Base-by-base conservation (phyloP, 1,284 basidiomycete species). In the Pseudozyma sp. region DNA sequence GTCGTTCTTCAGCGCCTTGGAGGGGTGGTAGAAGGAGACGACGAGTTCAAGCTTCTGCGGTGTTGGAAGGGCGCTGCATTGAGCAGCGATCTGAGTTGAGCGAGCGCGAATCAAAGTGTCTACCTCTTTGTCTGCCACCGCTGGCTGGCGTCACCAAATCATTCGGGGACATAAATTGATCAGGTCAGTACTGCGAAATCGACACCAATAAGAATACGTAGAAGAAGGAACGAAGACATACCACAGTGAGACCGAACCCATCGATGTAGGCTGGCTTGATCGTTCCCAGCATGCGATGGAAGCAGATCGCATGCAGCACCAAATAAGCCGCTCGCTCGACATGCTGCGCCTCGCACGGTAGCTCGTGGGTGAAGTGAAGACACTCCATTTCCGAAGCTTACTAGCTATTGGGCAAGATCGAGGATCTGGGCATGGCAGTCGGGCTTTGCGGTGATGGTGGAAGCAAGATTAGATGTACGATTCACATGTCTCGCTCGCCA, bases 251-350 rank as follows among this genome's bases (percentile, higher is more conserved):
- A 5, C 66, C 66, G 7, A 69, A 65, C 12, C 44, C 39, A 10
- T 58, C 38, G 47, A 63, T n/a, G 16, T 45, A 63, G 6, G 51
- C 59, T 2, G 71, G 71, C 31, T 57, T 36, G 18, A 74, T 21
- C 2, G 71, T 74, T 4, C 71, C 71, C 21, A 74, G 38, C 9
- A 70, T 57, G 8, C 71, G 44, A 43, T 74, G 67, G 56, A 74
- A 74, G 54, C 66, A 66, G 6, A 74, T 74, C 11, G 63, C 39
- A 39, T 74, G 71, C 40, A 74, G 52, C 14, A 66, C 56, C 18
- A 48, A 54, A 10, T 50, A 44, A 2, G 62, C 67, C 0, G 53
- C 55, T 34, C 57, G 50, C 14, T 56, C 19, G 5, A 74, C 16
- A 10, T 70, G 50, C 34, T 50, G 34, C 13, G 35, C n/a, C 9